Evolutionary conservation across 73 alveolate genomes (phyloP), one percentile per base, ranked within the genome.

Genomic region (Paramecium biaurelia): DNA sequence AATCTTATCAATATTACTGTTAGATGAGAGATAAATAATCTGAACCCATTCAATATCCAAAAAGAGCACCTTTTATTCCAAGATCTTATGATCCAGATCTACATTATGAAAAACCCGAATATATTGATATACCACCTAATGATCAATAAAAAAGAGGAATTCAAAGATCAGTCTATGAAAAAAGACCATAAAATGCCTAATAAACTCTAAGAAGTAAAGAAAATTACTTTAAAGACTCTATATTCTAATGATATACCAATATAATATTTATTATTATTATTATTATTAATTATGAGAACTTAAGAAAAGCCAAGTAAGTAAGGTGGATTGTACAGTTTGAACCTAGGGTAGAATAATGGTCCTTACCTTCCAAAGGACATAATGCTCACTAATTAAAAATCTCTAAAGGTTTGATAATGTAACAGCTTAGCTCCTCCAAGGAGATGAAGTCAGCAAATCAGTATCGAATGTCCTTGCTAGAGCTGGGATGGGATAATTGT

Each of bases 281-380:
- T 35, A 35, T 35, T 79, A 79, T 11, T 79, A 79, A n/a, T 47
- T 6, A 43, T 43, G 90, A 79, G n/a, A 79, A 24, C 56, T 7
- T 70, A 89, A 70, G 86, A 89, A 12, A 89, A 53, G 41, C 94
- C 94, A 37, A 57, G 56, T 10, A 89, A 89, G 38, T 45, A 89
- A 89, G 94, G 94, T 28, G 94, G 94, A 5, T 53, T 89, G 34
- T 89, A 89, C 56, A 70, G 92, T 72, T 90, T 89, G 15, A 89
- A 89, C 70, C 49, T 89, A 2, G 94, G 94, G 28, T 72, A 89
- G 34, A 89, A 89, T 49, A 89, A 89, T 70, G 94, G 94, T 30
- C 94, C 94, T 21, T 89, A 89, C 53, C 74, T 89, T n/a, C 85
- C 94, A 24, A 89, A 89, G 30, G 94, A 89, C 68, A 89, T 89